Percentiles rank a stretch among this genome's conserved stretches.
These are phyloP conservation scores for Microsporum audouinii DNA, from an alignment of 2,329 filamentous ascomycete species.

Conservation along the genomic window DNA sequence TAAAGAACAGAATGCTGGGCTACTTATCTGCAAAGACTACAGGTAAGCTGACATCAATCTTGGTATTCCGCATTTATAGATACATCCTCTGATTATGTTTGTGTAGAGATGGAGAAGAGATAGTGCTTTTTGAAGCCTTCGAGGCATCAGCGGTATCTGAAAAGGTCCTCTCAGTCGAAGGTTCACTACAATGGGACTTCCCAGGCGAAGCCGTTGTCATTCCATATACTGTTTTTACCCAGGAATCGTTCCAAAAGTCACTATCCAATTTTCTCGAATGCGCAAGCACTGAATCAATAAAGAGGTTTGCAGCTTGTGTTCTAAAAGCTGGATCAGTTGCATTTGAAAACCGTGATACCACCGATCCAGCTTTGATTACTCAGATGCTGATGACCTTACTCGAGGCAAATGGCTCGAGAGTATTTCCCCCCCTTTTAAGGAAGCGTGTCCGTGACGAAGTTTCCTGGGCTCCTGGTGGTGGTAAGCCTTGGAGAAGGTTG, in stretches of 20 bases:
- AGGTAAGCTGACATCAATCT: neutral
- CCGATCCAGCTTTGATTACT: slow-evolving; percentile 46
- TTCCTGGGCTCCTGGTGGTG: slow-evolving; percentile 34
- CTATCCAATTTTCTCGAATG: slow-evolving; percentile 46
- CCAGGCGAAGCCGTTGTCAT: slow-evolving; percentile 44
- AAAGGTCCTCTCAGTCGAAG: slow-evolving; percentile 41
- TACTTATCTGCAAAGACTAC: slow-evolving; percentile 30
- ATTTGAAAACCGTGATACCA: slow-evolving; percentile 48
- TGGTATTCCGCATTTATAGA: neutral
- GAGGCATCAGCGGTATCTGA: slow-evolving; percentile 47
- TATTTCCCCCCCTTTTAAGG: slow-evolving; percentile 30
- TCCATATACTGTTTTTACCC: slow-evolving; percentile 28
- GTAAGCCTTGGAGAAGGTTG: slow-evolving; percentile 50
- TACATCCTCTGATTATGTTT: neutral
- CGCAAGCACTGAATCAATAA: slow-evolving; percentile 43
- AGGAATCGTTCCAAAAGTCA: slow-evolving; percentile 36
- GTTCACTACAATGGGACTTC: slow-evolving; percentile 49
- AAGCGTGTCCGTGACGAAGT: slow-evolving; percentile 57
- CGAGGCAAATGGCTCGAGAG: slow-evolving; percentile 40
- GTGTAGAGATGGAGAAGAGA: slow-evolving; percentile 14
- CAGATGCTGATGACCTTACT: slow-evolving; percentile 51
- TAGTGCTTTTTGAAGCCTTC: slow-evolving; percentile 48
- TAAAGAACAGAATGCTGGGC: slow-evolving; percentile 39
- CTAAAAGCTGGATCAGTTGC: slow-evolving; percentile 42
- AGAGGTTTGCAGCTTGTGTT: slow-evolving; percentile 42